Base-by-base conservation (phyloP, 2,329 filamentous ascomycete species). In the Fusarium robinianum region DNA sequence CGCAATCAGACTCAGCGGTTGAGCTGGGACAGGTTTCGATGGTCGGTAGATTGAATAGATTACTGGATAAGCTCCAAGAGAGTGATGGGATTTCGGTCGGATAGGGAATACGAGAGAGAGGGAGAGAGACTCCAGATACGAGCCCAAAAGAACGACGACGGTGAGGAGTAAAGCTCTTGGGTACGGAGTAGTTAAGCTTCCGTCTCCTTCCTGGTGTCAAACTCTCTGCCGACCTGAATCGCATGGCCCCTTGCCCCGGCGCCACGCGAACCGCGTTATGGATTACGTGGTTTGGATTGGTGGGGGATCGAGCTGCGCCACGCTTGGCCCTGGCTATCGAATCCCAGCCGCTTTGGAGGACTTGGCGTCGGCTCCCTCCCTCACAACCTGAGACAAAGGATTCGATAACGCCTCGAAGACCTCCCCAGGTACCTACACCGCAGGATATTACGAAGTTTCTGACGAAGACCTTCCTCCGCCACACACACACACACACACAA, bases 251-350 rank as follows among this genome's bases (percentile, higher is more conserved):
- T 32, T 30, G 37, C 27, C n/a, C n/a, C n/a, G n/a, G 37, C 55
- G 59, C 59, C 59, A 62, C 59, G 61, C 19, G 46, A 33, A 41
- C 48, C 51, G 54, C 55, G 49, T 57, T 40, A 40, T 27, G 34
- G 49, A 60, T 57, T 58, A 62, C 61, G 62, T 50, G 59, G 58
- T 51, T 27, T 17, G 33, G 44, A 59, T 58, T 57, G 47, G 55
- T 12, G 24, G 45, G 16, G 27, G 14, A 24, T 16, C 19, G 24
- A 31, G 53, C 66, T 68, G 66, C 65, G 66, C 66, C 66, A 67
- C 63, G 31, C 61, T 67, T 64, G 58, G 61, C 61, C 54, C 23
- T 41, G 8, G 24, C 26, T 30, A 29, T 41, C 38, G 27, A 46
- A 47, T 35, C 22, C 6, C 6, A 19, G 10, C 29, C 6, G 8